phyloP scores from a whole-genome alignment of 2,329 filamentous ascomycete genomes.

The Phaeosphaeria sp. region DNA sequence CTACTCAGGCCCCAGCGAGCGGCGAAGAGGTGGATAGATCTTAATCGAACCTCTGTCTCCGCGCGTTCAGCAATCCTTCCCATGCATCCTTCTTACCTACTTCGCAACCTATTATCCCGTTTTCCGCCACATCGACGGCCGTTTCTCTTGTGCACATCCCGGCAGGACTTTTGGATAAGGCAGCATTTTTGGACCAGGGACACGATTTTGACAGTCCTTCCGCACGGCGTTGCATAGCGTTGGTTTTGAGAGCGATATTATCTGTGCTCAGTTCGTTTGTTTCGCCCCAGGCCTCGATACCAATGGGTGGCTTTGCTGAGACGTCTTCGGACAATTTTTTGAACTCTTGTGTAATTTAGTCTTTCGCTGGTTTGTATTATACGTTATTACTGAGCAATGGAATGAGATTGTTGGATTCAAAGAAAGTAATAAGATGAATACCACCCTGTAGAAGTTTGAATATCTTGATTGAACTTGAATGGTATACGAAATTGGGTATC shows the following conservation, averaged over 20 bases:
- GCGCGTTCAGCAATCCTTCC: neutral
- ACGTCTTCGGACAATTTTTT: neutral
- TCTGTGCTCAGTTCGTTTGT: neutral
- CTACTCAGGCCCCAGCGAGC: constrained; percentile 40
- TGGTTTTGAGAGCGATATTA: neutral
- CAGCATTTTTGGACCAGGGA: neutral
- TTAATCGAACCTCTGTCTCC: neutral
- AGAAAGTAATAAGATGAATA: too few relatives aligned
- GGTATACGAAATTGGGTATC: neutral
- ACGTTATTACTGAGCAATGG: neutral
- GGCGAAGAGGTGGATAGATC: constrained; percentile 30
- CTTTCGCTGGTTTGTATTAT: neutral
- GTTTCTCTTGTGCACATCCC: neutral
- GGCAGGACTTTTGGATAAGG: neutral
- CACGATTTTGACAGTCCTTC: neutral
- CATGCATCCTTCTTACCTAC: neutral
- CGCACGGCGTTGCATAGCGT: constrained; percentile 4
- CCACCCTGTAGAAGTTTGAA: too few relatives aligned
- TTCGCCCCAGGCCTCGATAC: constrained; percentile 6
- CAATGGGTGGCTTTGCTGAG: constrained; percentile 1
- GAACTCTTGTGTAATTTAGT: neutral
- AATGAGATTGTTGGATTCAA: neutral
- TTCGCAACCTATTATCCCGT: neutral
- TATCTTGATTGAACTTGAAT: neutral
- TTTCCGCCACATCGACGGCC: neutral